Base-by-base conservation (phyloP, 23 red algal species). In the Agarophyton chilense region DNA sequence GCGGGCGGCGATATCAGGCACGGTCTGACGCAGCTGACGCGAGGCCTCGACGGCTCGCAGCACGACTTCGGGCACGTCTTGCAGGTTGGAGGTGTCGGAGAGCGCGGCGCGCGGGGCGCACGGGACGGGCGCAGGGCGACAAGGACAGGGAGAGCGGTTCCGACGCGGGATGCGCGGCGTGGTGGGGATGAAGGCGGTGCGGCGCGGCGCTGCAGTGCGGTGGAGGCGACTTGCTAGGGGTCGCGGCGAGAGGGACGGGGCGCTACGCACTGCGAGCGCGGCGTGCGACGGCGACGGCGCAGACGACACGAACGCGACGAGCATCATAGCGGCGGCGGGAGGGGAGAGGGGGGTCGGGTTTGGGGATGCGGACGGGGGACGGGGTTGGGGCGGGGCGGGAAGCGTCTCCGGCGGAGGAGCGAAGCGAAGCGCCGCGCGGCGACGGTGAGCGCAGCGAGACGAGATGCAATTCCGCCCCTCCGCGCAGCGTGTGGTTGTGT, bases 1-100 rank as follows among this genome's bases (percentile, higher is more conserved):
- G 41, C 58, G 52, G 21, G 94, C 84, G 29, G 96, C 93, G 55
- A 98, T 89, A 51, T 98, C 96, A 16, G 93, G 77, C 14, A 94
- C 93, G 61, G 92, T 95, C 43, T 95, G 72, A 19, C 92, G 71
- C 40, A 76, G 38, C 52, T 89, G 84, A 42, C 83, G 77, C 1
- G 78, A 78, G 22, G 77, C 33, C 33, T 67, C 53, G 17, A 95
- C 66, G 40, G 93, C 93, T 34, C 74, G 58, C 10, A 95, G 39
- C 35, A 95, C 84, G 5, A 49, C 28, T 41, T 87, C 77, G 34
- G 89, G 51, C 9, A 90, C 84, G 45, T 95, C 82, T 28, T 58
- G 24, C 19, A 67, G 34, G 52, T 80, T 80, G 5, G 34, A 5
- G 25, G 76, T 58, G 5, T 80, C 33, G 9, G 68, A 74, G 24